Evolutionary conservation across 768 basidiomycete species (phyloP).

Genomic region (Sutorius australiensis): DNA sequence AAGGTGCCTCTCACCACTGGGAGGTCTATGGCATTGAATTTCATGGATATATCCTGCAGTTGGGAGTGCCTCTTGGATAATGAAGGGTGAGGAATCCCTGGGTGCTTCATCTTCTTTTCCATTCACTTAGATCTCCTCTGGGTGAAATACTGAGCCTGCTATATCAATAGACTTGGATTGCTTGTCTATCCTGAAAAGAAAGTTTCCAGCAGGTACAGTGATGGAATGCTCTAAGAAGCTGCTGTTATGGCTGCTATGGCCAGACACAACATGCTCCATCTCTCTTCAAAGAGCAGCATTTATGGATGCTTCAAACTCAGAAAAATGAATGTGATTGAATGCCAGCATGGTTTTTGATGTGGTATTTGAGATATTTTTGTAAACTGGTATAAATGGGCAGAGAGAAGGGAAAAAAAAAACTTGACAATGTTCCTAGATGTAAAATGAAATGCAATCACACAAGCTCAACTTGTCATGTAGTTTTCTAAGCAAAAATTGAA

Average conservation of each 20-base stretch:
- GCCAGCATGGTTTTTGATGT: too few species aligned
- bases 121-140: background rate
- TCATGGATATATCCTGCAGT: background rate
- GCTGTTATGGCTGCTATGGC: background rate
- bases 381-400: too few species aligned
- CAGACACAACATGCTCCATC: background rate
- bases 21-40: background rate
- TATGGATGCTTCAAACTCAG: background rate
- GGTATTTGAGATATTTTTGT: too few species aligned
- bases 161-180: background rate
- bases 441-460: too few species aligned
- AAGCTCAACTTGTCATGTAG: too few species aligned
- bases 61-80: background rate
- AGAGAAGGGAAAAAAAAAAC: too few species aligned
- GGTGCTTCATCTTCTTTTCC: background rate
- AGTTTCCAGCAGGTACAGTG: too few species aligned
- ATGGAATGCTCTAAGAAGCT: background rate
- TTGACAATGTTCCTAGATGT: too few species aligned
- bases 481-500: too few species aligned
- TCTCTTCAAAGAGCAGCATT: background rate
- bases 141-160: background rate
- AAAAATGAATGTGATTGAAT: rapidly evolving
- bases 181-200: background rate
- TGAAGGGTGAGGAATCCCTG: background rate
- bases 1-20: background rate